Base-by-base conservation (phyloP, 2,329 filamentous ascomycete species). In the Corinectria fuckeliana region DNA sequence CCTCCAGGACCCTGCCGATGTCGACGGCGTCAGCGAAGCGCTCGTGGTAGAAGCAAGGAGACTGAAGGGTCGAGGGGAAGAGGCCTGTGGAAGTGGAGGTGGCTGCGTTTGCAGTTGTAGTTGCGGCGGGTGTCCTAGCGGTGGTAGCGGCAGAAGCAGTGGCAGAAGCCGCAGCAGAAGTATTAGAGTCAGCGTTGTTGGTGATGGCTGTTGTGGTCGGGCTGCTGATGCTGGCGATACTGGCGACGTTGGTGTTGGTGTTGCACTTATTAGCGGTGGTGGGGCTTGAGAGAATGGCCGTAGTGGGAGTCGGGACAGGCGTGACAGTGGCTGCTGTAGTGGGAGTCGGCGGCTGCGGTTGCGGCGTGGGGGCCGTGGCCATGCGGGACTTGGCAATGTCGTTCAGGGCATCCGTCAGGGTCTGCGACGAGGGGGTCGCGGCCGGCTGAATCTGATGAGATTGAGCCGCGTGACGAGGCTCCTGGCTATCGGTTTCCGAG, bases 1-100 rank as follows among this genome's bases (percentile, higher is more conserved):
- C 95, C 73, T 98, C 93, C 6, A 99, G 83, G 5, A 99, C 93
- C 77, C 91, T 95, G 68, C 95, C 91, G 59, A 98, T 92, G 75
- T 99, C 92, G 69, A 99, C 92, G 8, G 93, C 92, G 74, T 97
- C 93, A 70, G 97, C 95, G 72, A 99, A 99, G 63, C 94, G 88
- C 78, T 96, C 91, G 78, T 99, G 95, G 80, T 97, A 98, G 79
- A 96, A 99, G 80, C 95, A 99, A 13, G 95, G 95, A 42, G 93
- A 97, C 69, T 94, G 90, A 52, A 98, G 80, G 10, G 69, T 84
- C 10, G 89, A 62, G 25, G 56, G 59, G 23, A 70, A 56, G 41
- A 62, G 58, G 23, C 58, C 62, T 38, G 61, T 60, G 21, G 59
- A 45, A 36, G 63, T 56, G 42, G 66, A 57, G 13, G 64, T 49